Percentiles rank a stretch among this genome's conserved stretches.
These are phyloP conservation scores for Cryptococcus deneoformans DNA, from an alignment of 1,284 basidiomycete genomes.

Conservation along the genomic window DNA sequence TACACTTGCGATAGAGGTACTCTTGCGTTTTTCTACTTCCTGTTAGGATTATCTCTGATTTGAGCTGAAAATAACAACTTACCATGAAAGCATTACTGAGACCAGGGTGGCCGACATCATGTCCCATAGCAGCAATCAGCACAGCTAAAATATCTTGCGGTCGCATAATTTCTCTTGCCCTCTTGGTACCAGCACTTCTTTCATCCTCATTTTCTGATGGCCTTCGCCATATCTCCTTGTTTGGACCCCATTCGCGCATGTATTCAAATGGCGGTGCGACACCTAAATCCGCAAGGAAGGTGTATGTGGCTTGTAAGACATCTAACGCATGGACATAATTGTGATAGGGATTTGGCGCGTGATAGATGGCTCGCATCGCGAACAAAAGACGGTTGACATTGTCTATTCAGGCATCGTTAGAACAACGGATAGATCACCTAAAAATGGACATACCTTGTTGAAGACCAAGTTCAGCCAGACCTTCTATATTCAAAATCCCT, in stretches of 20 bases:
- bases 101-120: conserved; percentile 93
- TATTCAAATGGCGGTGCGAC: conserved; percentile 69
- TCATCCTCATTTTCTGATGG: conserved; percentile 18
- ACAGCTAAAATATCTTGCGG: conserved; percentile 76
- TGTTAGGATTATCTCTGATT: not conserved
- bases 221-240: conserved; percentile 32
- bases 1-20: conserved; percentile 83
- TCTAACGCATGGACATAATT: conserved; percentile 94
- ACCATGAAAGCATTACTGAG: conserved; percentile 90
- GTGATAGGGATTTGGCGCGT: conserved; percentile 87
- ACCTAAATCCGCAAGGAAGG: conserved; percentile 71
- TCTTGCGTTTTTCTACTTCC: conserved; percentile 77
- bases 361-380: conserved; percentile 80
- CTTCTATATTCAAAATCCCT: conserved; percentile 57
- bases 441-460: conserved; percentile 59
- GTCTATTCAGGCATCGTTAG: conserved; percentile 29
- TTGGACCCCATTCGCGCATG: conserved; percentile 27
- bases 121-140: conserved; percentile 85
- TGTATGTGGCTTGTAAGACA: conserved; percentile 87
- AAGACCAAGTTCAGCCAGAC: conserved; percentile 66
- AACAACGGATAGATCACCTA: not conserved
- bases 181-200: conserved; percentile 27
- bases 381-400: conserved; percentile 71
- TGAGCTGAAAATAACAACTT: conserved; percentile 35
- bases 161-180: conserved; percentile 53